These are phyloP conservation scores for Diospyros kaki DNA, from an alignment of 148 eudicot species.

Conservation along the genomic window DNA sequence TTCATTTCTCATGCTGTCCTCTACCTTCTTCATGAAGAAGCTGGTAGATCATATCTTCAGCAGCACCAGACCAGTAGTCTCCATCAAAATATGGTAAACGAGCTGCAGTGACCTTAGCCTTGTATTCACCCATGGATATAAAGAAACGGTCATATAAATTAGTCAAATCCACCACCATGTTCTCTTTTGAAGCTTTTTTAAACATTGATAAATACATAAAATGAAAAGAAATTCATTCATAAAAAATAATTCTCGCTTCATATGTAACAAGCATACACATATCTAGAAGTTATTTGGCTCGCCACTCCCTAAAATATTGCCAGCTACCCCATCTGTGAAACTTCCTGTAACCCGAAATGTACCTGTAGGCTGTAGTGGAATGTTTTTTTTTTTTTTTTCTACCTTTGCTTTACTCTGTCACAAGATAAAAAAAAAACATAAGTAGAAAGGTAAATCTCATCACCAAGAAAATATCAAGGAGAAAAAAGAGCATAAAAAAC, in stretches of 20 bases:
- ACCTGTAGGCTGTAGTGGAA: no score
- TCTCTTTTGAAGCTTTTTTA: conserved; percentile 57
- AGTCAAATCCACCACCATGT: conserved; percentile 56
- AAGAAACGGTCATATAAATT: conserved; percentile 70
- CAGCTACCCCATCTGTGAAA: no score
- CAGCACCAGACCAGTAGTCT: conserved; percentile 73
- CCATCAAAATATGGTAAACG: conserved; percentile 93
- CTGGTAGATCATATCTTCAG: conserved; percentile 53
- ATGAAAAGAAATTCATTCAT: neutral
- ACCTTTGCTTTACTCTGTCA: conserved; percentile 90
- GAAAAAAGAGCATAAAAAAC: conserved; percentile 3
- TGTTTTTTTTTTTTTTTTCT: conserved; percentile 56
- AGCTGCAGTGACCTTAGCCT: conserved; percentile 65
- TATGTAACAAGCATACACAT: neutral
- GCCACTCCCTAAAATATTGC: conserved; percentile 50
- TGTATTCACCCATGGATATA: conserved; percentile 44
- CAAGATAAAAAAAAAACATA: conserved; percentile 4
- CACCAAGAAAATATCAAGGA: conserved; percentile 11
- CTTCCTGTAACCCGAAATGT: no score
- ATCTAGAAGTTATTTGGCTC: conserved; percentile 23
- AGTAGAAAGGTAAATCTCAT: neutral
- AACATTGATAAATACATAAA: conserved; percentile 80
- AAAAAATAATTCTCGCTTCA: neutral
- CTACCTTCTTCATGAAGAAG: conserved; percentile 82
- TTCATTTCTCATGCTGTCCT: conserved; percentile 71